Evolutionary conservation across 805 yeast genomes (phyloP).

Genomic region (Candida railenensis): DNA sequence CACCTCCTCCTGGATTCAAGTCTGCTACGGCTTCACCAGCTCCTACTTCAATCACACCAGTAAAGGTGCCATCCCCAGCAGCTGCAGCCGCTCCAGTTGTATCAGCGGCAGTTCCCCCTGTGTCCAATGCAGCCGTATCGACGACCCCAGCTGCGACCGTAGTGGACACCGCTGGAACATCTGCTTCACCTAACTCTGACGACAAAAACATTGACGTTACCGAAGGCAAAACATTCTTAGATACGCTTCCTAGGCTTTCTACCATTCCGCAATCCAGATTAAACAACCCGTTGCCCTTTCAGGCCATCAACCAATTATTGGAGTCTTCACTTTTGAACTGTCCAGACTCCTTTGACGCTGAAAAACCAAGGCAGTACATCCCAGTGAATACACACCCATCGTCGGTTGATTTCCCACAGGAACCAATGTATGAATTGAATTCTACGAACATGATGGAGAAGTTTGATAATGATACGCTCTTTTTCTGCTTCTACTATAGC

Average conservation of each 20-base stretch:
- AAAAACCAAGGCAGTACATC: constrained; percentile 71
- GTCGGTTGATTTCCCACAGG: constrained; percentile 86
- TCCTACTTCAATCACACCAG: constrained; percentile 16
- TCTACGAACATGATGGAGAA: constrained; percentile 61
- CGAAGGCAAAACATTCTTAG: constrained; percentile 18
- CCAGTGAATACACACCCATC: constrained; percentile 88
- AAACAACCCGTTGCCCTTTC: constrained; percentile 52
- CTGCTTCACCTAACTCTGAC: constrained; percentile 6
- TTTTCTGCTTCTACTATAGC: constrained; percentile 88
- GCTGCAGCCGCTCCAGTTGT: neutral
- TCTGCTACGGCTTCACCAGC: constrained; percentile 27
- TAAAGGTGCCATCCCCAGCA: constrained; percentile 10
- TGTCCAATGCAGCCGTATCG: neutral
- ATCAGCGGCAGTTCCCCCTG: neutral
- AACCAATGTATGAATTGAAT: constrained; percentile 67
- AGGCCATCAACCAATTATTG: constrained; percentile 54
- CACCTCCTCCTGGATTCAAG: constrained; percentile 21
- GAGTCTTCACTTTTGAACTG: constrained; percentile 83
- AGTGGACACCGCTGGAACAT: neutral
- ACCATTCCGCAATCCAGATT: constrained; percentile 42
- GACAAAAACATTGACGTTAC: constrained; percentile 1
- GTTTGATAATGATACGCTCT: constrained; percentile 83
- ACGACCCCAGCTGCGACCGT: neutral
- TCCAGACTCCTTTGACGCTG: constrained; percentile 92
- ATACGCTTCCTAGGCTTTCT: constrained; percentile 21